These are phyloP conservation scores for Aspergillus arachidicola DNA, from an alignment of 2,329 filamentous ascomycete genomes.

Conservation along the genomic window DNA sequence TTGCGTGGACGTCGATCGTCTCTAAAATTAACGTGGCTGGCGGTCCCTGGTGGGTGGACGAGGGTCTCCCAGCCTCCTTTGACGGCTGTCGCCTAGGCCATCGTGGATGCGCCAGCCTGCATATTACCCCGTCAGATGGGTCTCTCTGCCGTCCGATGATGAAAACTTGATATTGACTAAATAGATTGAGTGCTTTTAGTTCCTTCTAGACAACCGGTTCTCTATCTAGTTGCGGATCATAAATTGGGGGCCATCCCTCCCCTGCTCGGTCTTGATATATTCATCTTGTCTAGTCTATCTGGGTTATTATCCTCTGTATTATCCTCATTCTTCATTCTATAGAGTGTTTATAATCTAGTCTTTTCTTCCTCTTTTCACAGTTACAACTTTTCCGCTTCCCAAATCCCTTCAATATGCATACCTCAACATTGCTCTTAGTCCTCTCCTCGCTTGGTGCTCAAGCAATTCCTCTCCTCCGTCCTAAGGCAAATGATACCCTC, in stretches of 20 bases:
- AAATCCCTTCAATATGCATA: slow-evolving; percentile 29
- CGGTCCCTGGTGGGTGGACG: slow-evolving; percentile 6
- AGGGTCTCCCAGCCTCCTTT: slow-evolving; percentile 26
- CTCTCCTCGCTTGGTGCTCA: slow-evolving; percentile 31
- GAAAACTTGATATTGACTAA: slow-evolving; percentile 7
- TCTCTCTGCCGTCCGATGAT: slow-evolving; percentile 20
- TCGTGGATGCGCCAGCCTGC: slow-evolving; percentile 23
- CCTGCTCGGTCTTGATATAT: not conserved
- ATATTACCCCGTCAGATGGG: slow-evolving; percentile 18
- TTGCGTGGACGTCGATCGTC: slow-evolving; percentile 13
- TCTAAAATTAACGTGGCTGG: slow-evolving; percentile 23
- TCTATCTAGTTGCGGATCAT: slow-evolving; percentile 8
- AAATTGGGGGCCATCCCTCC: slow-evolving; percentile 7
- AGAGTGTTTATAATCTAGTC: not conserved
- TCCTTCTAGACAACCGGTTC: not conserved
- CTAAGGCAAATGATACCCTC: slow-evolving; percentile 23
- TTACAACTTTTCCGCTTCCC: not conserved
- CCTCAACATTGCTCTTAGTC: slow-evolving; percentile 29
- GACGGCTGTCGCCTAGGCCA: slow-evolving; percentile 17
- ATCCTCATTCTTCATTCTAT: slow-evolving; percentile 1
- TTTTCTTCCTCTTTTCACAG: not conserved
- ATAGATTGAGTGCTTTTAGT: slow-evolving; percentile 2
- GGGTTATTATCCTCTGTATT: not conserved
- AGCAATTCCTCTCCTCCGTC: slow-evolving; percentile 31
- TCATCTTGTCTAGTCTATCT: not conserved